Evolutionary conservation across 768 basidiomycete genomes (phyloP).

Genomic region (Boletus barrowsii): DNA sequence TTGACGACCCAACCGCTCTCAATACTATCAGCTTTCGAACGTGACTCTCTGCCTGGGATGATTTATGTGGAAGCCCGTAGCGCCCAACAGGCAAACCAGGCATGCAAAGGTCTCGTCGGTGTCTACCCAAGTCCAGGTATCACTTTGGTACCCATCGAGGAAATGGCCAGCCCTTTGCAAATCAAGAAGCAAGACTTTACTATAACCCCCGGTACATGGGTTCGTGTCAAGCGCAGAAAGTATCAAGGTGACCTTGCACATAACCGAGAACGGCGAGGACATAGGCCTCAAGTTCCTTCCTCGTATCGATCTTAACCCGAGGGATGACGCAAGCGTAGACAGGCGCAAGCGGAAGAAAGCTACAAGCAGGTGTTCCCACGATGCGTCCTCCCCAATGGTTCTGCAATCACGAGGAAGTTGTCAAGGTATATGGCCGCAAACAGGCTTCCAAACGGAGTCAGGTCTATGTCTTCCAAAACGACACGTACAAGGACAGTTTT

Average conservation of each 20-base stretch:
- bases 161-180: conserved; percentile 94
- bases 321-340: conserved; percentile 66
- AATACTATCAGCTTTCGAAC: conserved; percentile 91
- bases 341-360: conserved; percentile 79
- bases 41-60: conserved; percentile 93
- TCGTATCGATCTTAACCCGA: conserved; percentile 94
- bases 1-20: conserved; percentile 72
- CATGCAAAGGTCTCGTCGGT: conserved; percentile 88
- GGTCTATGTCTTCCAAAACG: conserved; percentile 84
- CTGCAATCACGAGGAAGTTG: conserved; percentile 92
- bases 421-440: conserved; percentile 80
- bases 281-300: conserved; percentile 92
- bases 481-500: conserved; percentile 93
- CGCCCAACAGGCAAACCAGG: conserved; percentile 79
- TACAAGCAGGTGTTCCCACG: conserved; percentile 41
- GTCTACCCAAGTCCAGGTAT: conserved; percentile 83
- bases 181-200: conserved; percentile 93
- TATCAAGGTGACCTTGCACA: conserved; percentile 95
- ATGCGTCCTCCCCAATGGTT: conserved; percentile 87
- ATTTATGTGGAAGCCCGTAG: conserved; percentile 95
- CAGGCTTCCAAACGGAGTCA: conserved; percentile 71
- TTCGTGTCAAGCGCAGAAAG: conserved; percentile 89
- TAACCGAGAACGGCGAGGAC: conserved; percentile 90
- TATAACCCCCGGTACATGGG: conserved; percentile 87
- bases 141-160: conserved; percentile 88